A percentile compares a stretch with the other conserved stretches of the same genome.
phyloP scores from a whole-genome alignment of 257 asterid species.

The Solanum ossicruentum region DNA sequence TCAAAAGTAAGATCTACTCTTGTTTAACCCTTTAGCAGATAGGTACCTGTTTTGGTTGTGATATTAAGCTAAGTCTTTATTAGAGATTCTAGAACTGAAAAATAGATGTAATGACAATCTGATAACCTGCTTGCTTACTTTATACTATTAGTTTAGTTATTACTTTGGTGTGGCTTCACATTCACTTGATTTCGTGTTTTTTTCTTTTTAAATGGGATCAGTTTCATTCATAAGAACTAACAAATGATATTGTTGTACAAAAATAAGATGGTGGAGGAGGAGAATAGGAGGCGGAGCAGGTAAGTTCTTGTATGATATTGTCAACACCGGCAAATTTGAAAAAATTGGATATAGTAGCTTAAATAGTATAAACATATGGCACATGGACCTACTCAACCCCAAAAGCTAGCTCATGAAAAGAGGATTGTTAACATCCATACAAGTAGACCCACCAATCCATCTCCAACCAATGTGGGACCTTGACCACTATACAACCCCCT shows the following conservation, averaged over 20 bases:
- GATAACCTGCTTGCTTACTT: background rate
- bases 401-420: too few species aligned
- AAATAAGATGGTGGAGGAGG: background rate
- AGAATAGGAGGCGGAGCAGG: background rate
- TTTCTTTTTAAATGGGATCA: background rate
- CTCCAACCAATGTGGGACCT: too few species aligned
- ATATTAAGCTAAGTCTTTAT: background rate
- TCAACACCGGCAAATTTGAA: background rate
- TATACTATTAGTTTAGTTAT: background rate
- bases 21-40: background rate
- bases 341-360: background rate
- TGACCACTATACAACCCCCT: too few species aligned
- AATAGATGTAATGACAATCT: background rate
- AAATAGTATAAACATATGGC: too few species aligned
- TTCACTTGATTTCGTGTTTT: background rate
- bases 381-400: too few species aligned
- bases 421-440: too few species aligned
- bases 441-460: too few species aligned
- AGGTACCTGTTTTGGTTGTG: background rate
- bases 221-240: background rate
- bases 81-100: background rate
- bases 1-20: too few species aligned
- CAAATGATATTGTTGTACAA: background rate
- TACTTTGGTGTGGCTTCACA: background rate
- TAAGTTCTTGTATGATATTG: background rate